A percentile compares a stretch with the other conserved stretches of the same genome.
These are phyloP conservation scores for Trebouxia sp. DNA, from an alignment of 139 green algal species.

Conservation along the genomic window DNA sequence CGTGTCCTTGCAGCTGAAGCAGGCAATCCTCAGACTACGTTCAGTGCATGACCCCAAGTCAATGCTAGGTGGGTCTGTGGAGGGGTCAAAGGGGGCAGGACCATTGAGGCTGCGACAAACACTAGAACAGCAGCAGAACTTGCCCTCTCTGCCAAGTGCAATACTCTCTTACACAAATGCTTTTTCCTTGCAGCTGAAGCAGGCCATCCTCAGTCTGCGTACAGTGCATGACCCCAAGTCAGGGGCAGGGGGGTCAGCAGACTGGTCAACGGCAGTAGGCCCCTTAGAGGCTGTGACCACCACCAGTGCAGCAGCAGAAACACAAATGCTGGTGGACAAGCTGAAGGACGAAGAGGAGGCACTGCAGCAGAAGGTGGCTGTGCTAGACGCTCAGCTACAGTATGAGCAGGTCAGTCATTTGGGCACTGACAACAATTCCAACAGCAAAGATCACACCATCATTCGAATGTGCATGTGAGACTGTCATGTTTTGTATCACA, in stretches of 20 bases:
- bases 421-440: too few species aligned
- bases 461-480: too few species aligned
- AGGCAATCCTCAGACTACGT: not conserved
- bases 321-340: not conserved
- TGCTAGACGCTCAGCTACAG: not conserved
- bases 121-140: not conserved
- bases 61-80: not conserved
- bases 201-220: not conserved
- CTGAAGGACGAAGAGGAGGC: not conserved
- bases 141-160: too few species aligned
- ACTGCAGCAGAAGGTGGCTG: not conserved
- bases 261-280: not conserved
- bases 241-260: not conserved
- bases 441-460: too few species aligned
- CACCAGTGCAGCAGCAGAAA: not conserved
- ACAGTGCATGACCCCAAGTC: too few species aligned
- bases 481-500: too few species aligned
- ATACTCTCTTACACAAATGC: too few species aligned
- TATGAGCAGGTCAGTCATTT: constrained; percentile 1
- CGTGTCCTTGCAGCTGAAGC: constrained; percentile 21
- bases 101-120: not conserved
- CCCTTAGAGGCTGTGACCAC: not conserved
- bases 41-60: too few species aligned
- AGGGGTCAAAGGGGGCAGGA: not conserved
- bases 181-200: constrained; percentile 21